Percentiles rank a stretch among this genome's conserved stretches.
These are phyloP conservation scores for Stagonosporopsis tanaceti DNA, from an alignment of 2,329 filamentous ascomycete species.

Conservation along the genomic window DNA sequence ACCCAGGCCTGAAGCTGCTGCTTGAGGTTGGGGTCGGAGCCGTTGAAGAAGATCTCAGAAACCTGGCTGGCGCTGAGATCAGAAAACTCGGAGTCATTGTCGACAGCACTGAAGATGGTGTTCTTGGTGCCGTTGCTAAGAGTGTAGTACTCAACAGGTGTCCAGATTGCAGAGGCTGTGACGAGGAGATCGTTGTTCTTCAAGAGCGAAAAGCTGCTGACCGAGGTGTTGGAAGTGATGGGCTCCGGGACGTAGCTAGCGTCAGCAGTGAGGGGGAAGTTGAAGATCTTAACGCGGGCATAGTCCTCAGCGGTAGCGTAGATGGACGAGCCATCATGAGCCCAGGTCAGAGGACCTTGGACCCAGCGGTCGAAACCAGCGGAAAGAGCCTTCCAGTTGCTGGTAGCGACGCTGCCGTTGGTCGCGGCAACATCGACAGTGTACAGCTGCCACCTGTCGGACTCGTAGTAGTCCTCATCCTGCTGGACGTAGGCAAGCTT, in stretches of 20 bases:
- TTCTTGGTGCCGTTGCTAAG: conserved; percentile 45
- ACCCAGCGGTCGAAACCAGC: conserved; percentile 43
- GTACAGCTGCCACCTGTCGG: conserved; percentile 71
- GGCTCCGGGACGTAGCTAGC: conserved; percentile 54
- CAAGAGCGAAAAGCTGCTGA: conserved; percentile 60
- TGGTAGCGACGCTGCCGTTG: conserved; percentile 30
- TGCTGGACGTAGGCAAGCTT: conserved; percentile 80
- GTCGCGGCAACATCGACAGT: conserved; percentile 38
- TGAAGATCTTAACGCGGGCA: conserved; percentile 59
- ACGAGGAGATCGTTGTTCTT: conserved; percentile 64
- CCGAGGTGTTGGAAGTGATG: conserved; percentile 54
- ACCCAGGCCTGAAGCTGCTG: conserved; percentile 74
- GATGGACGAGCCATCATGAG: conserved; percentile 42
- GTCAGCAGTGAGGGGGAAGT: conserved; percentile 67
- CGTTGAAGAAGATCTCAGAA: conserved; percentile 75
- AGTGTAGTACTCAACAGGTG: conserved; percentile 43
- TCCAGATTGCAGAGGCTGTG: conserved; percentile 44
- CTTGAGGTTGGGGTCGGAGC: conserved; percentile 59
- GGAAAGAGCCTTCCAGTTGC: conserved; percentile 43
- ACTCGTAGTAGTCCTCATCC: conserved; percentile 73
- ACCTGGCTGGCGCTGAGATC: conserved; percentile 70
- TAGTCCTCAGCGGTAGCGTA: conserved; percentile 47
- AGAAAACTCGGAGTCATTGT: conserved; percentile 69
- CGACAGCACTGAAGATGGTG: conserved; percentile 65
- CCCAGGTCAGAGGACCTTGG: conserved; percentile 41